Evolutionary conservation across 1,139 yeast species (phyloP), one percentile per base, ranked within the genome.

Genomic region (Taphrina flavorubra): DNA sequence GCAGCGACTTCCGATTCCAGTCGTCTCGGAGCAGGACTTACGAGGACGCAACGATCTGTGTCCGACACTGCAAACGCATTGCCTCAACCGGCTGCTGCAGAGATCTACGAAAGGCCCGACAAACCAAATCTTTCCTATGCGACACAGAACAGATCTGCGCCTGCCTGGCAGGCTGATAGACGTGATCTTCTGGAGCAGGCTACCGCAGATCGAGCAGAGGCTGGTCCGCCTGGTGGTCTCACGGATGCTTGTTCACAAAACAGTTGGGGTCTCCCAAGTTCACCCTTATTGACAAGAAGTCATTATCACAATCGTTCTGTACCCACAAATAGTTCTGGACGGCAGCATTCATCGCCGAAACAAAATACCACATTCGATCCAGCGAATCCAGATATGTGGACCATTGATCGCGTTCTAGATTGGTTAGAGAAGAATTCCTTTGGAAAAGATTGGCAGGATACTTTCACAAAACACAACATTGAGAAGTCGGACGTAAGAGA

Each of bases 371-470:
- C 25, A 14, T 55, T 63, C 47, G 61, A 63, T 20, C 61, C 61
- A 6, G 14, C 67, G 20, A 46, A 55, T 20, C 53, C 67, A 8
- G 53, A 46, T 18, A 39, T 34, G 51, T 65, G 68, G 68, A 57
- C 63, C 8, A 34, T 44, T 18, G 58, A 47, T 20, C 57, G 58
- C 5, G 68, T 65, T 8, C 8, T 47, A 11, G 25, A 7, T 7
- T 65, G 68, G 68, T 51, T 65, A 6, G 42, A 40, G 11, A 36
- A 40, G 34, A 47, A 65, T n/a, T 53, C 63, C 31, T 65, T 65
- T 42, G 68, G 63, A 2, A 47, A 40, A 14, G 68, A 56, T 14
- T 65, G 68, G 68, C 68, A 57, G 31, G 68, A 65, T 6, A 36
- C 63, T 6, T 49, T 65, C 18, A 18, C n/a, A 5, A 34, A 34